Evolutionary conservation across 2,329 filamentous ascomycete species (phyloP), one percentile per base, ranked within the genome.

Genomic region (Daldinia eschscholtzii): DNA sequence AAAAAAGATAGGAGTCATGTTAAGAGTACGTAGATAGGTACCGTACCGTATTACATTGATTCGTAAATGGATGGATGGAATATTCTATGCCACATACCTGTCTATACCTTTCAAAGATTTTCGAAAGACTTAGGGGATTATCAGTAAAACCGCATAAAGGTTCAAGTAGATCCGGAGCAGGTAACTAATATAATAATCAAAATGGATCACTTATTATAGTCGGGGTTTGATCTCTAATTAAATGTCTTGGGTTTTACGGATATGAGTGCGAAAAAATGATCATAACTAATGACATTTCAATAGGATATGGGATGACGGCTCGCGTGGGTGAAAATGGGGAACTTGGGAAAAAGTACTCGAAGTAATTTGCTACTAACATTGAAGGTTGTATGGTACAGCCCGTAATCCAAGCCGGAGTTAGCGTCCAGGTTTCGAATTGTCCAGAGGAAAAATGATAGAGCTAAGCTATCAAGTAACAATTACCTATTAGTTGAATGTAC

Each of bases 1-100:
- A 23, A 30, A 61, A 39, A 57, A 52, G 37, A 61, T 50, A 55
- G 41, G 57, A 61, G 53, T 41, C 52, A 39, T 65, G 56, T 23
- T 23, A 23, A 23, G 57, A 41, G 23, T 48, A 48, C 15, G 26
- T 52, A 52, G 7, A 33, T 26, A 15, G 26, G 26, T 52, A 52
- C 46, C 26, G 15, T 50, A 50, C 46, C 46, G 12, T 52, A 52
- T 52, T 33, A 18, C 7, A 30, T 48, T 28, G 23, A 48, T 48
- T 48, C 5, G 20, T 48, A 12, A 39, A 39, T 12, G 13, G 13
- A 28, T 23, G 20, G 20, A 23, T 23, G 20, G 20, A 26, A 48
- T 7, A 48, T 26, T 48, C 44, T 18, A 48, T 48, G 20, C 44
- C 44, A 48, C 44, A 26, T 33, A 30, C 46, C 46, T 52, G 15